phyloP scores from a whole-genome alignment of 352 stramenopile species.

The Saprolegnia parasitica region DNA sequence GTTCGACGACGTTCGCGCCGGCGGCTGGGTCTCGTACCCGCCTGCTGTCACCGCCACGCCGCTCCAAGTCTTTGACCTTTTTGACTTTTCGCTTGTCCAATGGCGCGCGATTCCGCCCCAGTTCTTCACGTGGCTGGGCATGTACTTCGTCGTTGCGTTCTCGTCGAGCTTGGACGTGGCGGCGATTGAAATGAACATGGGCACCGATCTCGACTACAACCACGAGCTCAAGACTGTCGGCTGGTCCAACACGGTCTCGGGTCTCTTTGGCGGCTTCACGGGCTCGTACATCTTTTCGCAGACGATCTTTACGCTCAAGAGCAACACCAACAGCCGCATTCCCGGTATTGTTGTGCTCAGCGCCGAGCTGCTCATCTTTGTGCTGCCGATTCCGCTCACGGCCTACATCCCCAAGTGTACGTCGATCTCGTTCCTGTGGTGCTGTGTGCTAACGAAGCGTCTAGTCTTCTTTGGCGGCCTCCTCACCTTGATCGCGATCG shows the following conservation, averaged over 20 bases:
- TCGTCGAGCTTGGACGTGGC: constrained; percentile 92
- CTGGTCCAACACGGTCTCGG: constrained; percentile 87
- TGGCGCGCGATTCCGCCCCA: constrained; percentile 69
- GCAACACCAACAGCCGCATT: constrained; percentile 60
- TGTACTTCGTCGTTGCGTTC: constrained; percentile 95
- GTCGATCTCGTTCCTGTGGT: background rate
- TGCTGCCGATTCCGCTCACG: constrained; percentile 88
- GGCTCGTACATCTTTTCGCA: constrained; percentile 93
- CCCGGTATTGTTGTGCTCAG: constrained; percentile 48
- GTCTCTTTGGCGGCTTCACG: constrained; percentile 78
- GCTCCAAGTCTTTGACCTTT: constrained; percentile 37
- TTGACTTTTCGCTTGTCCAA: constrained; percentile 65
- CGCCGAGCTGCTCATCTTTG: constrained; percentile 53
- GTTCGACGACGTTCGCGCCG: constrained; percentile 80
- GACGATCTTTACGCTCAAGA: constrained; percentile 84
- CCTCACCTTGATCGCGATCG: constrained; percentile 94
- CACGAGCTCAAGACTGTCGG: constrained; percentile 92
- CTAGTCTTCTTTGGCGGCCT: constrained; percentile 93
- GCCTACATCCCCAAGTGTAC: constrained; percentile 87
- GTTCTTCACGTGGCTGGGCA: constrained; percentile 74
- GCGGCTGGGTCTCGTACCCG: constrained; percentile 73
- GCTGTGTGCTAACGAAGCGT: background rate
- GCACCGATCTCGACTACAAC: constrained; percentile 89
- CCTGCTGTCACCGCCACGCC: constrained; percentile 16
- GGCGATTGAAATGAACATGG: constrained; percentile 93